phyloP scores from a whole-genome alignment of 2,329 filamentous ascomycete genomes.

The Rosellinia necatrix region DNA sequence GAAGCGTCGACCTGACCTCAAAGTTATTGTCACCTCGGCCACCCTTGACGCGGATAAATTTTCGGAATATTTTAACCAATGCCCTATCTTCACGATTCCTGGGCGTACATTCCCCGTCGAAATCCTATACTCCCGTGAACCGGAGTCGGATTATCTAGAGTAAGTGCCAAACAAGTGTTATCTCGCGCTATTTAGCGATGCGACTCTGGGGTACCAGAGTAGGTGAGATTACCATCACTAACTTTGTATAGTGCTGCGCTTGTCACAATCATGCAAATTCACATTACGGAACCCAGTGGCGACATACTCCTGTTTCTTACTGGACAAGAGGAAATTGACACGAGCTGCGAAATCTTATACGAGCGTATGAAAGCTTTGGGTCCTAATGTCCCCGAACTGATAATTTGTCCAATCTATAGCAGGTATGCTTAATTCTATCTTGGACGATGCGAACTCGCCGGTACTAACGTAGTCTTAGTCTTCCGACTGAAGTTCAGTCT shows the following conservation, averaged over 20 bases:
- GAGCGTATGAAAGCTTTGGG: conserved; percentile 97
- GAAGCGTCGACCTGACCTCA: conserved; percentile 82
- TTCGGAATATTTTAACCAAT: conserved; percentile 92
- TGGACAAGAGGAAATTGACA: conserved; percentile 97
- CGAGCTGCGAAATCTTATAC: conserved; percentile 85
- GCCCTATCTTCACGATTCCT: conserved; percentile 95
- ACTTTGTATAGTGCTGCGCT: conserved; percentile 63
- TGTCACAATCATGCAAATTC: conserved; percentile 98
- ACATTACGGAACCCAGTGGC: conserved; percentile 86
- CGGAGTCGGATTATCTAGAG: conserved; percentile 94
- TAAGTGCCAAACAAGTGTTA: conserved; percentile 7
- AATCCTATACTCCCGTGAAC: conserved; percentile 91
- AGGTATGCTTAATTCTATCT: conserved; percentile 15
- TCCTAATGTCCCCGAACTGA: conserved; percentile 84
- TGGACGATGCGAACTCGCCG: not conserved
- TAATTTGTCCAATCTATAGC: conserved; percentile 96
- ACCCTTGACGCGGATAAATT: conserved; percentile 98
- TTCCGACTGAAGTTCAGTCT: conserved; percentile 92
- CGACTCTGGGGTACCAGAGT: not conserved
- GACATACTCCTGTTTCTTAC: conserved; percentile 98
- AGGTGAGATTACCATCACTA: not conserved
- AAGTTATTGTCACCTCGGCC: conserved; percentile 94
- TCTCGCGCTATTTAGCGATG: not conserved
- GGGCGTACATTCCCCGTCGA: conserved; percentile 95
- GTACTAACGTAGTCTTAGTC: conserved; percentile 48